These are phyloP conservation scores for Vitis amurensis DNA, from an alignment of 164 flowering plant species.

Conservation along the genomic window DNA sequence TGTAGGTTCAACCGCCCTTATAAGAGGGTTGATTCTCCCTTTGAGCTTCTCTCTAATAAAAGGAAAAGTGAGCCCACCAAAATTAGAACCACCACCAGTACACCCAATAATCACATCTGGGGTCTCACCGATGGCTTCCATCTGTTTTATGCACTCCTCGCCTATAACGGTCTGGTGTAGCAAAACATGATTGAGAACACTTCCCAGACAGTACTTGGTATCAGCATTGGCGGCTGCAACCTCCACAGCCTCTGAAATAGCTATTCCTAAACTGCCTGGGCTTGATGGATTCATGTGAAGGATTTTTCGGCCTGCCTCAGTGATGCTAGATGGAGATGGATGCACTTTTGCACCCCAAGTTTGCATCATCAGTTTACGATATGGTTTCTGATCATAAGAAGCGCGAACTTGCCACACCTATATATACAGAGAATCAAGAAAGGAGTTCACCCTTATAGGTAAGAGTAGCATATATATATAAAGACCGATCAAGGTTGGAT, in stretches of 20 bases:
- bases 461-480: background rate
- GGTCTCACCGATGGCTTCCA: conserved; percentile 87
- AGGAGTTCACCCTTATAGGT: background rate
- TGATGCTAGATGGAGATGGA: conserved; percentile 84
- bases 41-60: conserved; percentile 83
- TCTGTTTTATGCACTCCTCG: conserved; percentile 88
- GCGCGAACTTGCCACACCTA: conserved; percentile 99
- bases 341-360: conserved; percentile 99
- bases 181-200: conserved; percentile 93
- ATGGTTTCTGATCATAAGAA: conserved; percentile 91
- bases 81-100: conserved; percentile 95
- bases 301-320: conserved; percentile 70
- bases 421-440: conserved; percentile 1
- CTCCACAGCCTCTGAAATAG: conserved; percentile 96
- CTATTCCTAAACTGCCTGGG: conserved; percentile 95
- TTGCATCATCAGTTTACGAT: conserved; percentile 92
- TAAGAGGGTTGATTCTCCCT: conserved; percentile 77
- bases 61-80: conserved; percentile 88
- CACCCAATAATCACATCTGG: conserved; percentile 95
- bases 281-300: conserved; percentile 68
- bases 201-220: conserved; percentile 89
- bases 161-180: conserved; percentile 95
- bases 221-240: conserved; percentile 70
- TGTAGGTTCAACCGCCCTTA: conserved; percentile 88
- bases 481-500: no score